Evolutionary conservation across 768 basidiomycete species (phyloP).

Genomic region (Hypsizygus marmoreus): DNA sequence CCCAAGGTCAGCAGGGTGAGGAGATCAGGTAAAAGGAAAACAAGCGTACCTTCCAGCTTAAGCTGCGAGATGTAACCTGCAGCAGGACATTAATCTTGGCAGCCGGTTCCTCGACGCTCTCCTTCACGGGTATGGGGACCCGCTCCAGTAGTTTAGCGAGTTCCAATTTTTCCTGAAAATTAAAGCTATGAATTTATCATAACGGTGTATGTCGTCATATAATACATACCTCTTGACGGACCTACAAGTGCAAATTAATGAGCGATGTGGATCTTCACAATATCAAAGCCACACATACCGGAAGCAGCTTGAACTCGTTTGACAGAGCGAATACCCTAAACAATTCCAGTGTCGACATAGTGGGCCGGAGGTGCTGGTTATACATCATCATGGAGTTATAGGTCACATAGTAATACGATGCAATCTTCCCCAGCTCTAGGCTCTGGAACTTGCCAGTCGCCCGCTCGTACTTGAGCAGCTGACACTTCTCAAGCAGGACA

Average conservation of each 20-base stretch:
- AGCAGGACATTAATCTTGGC: slow-evolving; percentile 97
- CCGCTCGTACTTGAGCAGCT: slow-evolving; percentile 92
- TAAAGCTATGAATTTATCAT: slow-evolving; percentile 20
- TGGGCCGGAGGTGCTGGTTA: slow-evolving; percentile 88
- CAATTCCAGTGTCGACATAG: slow-evolving; percentile 86
- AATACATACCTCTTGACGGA: slow-evolving; percentile 60
- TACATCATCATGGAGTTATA: slow-evolving; percentile 96
- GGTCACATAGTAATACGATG: slow-evolving; percentile 94
- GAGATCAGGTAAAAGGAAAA: neutral
- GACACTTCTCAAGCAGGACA: slow-evolving; percentile 89
- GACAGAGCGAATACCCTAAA: slow-evolving; percentile 95
- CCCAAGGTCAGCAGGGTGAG: neutral
- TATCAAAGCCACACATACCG: slow-evolving; percentile 51
- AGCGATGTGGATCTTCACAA: neutral
- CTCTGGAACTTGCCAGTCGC: slow-evolving; percentile 86
- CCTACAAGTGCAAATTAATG: slow-evolving; percentile 35
- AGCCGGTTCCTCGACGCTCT: slow-evolving; percentile 92
- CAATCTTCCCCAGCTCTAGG: slow-evolving; percentile 92
- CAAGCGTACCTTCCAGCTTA: slow-evolving; percentile 74
- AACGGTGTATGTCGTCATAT: slow-evolving; percentile 15
- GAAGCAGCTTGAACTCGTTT: slow-evolving; percentile 93
- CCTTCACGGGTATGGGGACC: slow-evolving; percentile 97
- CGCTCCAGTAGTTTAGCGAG: slow-evolving; percentile 87
- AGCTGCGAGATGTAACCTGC: slow-evolving; percentile 95
- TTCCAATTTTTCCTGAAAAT: slow-evolving; percentile 74